A percentile compares a stretch with the other conserved stretches of the same genome.
phyloP scores from a whole-genome alignment of 2,329 filamentous ascomycete species.

The Onygenales sp. region DNA sequence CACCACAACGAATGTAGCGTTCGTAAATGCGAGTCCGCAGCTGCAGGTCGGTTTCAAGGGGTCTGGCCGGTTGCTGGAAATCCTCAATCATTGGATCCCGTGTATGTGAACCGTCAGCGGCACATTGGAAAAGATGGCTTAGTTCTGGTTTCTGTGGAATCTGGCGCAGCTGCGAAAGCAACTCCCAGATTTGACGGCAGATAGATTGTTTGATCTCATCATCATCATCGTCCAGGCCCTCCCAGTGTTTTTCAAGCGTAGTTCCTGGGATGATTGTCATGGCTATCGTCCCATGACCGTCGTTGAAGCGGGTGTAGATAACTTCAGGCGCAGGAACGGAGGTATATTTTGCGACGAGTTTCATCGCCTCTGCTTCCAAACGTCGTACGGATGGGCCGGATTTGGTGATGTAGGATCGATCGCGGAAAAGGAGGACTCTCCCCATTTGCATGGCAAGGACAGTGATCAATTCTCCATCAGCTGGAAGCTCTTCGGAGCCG shows the following conservation, averaged over 20 bases:
- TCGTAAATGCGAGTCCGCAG: conserved; percentile 17
- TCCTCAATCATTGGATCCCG: conserved; percentile 13
- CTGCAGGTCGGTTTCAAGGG: conserved; percentile 13
- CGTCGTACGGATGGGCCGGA: not conserved
- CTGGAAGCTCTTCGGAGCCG: not conserved
- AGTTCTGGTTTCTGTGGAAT: conserved; percentile 11
- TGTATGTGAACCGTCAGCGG: conserved; percentile 15
- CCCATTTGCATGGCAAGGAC: conserved; percentile 3
- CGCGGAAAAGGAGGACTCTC: not conserved
- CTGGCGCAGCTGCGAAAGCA: conserved; percentile 10
- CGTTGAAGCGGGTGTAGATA: conserved; percentile 1
- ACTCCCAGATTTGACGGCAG: conserved; percentile 14
- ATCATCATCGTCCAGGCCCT: conserved; percentile 10
- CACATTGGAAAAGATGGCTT: conserved; percentile 13
- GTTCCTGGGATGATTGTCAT: conserved; percentile 11
- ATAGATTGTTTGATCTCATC: conserved; percentile 12
- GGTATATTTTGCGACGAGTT: conserved; percentile 6
- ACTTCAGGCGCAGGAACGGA: conserved; percentile 13
- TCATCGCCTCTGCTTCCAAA: not conserved
- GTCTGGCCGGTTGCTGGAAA: conserved; percentile 10
- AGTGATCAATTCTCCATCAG: not conserved
- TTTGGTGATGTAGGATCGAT: conserved; percentile 1
- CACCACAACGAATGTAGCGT: conserved; percentile 15
- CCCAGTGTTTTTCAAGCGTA: conserved; percentile 10
- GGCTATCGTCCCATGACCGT: conserved; percentile 4